These are phyloP conservation scores for Aphanomyces invadans DNA, from an alignment of 352 stramenopile genomes.

Conservation along the genomic window DNA sequence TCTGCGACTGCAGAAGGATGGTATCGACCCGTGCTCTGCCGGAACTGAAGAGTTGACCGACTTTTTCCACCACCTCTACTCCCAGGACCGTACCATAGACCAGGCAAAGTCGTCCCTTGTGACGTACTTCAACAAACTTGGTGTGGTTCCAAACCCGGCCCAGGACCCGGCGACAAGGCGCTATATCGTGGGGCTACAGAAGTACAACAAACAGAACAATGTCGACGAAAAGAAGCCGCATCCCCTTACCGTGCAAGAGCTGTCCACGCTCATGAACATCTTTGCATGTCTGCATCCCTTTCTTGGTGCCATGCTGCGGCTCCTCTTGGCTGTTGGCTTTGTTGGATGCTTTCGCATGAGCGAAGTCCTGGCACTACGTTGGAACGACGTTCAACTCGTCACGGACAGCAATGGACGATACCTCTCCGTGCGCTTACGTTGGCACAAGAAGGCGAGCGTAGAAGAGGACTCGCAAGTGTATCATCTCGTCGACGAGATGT, in stretches of 20 bases:
- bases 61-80: background rate
- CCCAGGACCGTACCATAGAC: background rate
- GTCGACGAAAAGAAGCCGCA: background rate
- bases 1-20: background rate
- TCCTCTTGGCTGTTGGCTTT: background rate
- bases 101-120: background rate
- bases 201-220: background rate
- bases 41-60: background rate
- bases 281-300: background rate
- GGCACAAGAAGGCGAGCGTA: slow-evolving; percentile 8
- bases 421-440: background rate
- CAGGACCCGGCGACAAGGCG: background rate
- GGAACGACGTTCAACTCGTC: background rate
- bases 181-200: background rate
- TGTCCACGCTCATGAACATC: background rate
- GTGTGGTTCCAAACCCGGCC: background rate
- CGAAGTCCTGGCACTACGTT: background rate
- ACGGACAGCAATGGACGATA: background rate
- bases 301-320: background rate
- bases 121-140: background rate
- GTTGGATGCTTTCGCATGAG: background rate
- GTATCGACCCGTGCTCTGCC: background rate
- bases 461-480: background rate
- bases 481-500: background rate
- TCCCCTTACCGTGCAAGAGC: background rate